Evolutionary conservation across 75 land plant genomes (phyloP), one percentile per base, ranked within the genome.

Genomic region (Cunninghamia lanceolata): DNA sequence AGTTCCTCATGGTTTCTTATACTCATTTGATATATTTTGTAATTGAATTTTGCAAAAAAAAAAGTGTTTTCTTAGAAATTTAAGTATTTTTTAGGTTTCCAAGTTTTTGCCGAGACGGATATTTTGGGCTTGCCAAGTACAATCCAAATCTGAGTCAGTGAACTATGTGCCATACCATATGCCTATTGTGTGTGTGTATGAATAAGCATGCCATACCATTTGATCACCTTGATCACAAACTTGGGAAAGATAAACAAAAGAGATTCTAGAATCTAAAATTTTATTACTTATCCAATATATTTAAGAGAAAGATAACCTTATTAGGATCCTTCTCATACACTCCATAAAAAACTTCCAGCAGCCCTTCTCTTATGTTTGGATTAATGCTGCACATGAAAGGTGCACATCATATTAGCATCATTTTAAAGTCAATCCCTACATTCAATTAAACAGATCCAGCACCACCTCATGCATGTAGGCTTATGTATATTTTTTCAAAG

Each of bases 301-400:
- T 50, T 25, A 40, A 84, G 34, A 19, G 14, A 43, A 70, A 85
- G 13, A 82, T 84, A 86, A 96, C 99, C 93, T 92, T 96, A 42
- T 97, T 97, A 82, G 99, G 94, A 90, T 95, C 95, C 86, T 95
- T 98, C 89, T 98, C 99, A 89, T 98, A 98, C 52, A 98, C 92
- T 89, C 99, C 99, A 91, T 97, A 98, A 85, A 98, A 98, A 30
- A 91, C 89, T 90, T 98, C 99, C 77, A 98, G 92, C 42, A 98
- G 91, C 73, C 99, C 99, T 88, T 97, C 99, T 83, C 99, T 95
- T 34, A 98, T 95, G 82, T 98, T 98, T 66, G 96, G 87, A 90
- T 96, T 98, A 81, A 98, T 97, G 89, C 99, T 98, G 99, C 91
- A 93, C 35, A 59, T 84, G 87, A 15, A 17, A 71, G 71, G 28